Evolutionary conservation across 306 rosid species (phyloP), one percentile per base, ranked within the genome.

Genomic region (Canavalia ensiformis): DNA sequence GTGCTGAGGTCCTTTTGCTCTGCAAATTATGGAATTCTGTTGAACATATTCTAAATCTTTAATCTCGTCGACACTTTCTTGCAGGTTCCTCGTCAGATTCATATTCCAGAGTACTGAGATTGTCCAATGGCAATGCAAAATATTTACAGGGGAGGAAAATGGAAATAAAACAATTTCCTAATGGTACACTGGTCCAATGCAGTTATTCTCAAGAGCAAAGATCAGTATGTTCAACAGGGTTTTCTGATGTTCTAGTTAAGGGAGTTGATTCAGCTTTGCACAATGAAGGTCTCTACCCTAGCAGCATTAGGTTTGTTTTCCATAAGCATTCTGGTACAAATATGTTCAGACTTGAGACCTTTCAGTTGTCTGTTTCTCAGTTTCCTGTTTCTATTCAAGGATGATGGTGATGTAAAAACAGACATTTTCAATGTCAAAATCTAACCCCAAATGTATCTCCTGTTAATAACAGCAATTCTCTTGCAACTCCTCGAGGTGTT

Each of bases 401-500:
- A 76, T 37, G 42, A 52, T 44, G 8, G 58, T 45, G 47, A 45
- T 45, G 75, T 37, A 60, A 67, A 56, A 34, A 44, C 44, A 69
- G 67, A 62, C 71, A 76, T 54, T 5, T 42, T 75, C 8, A 34
- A 41, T 55, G 28, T 64, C 82, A 60, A 68, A 79, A 35, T 72
- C 8, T 50, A 75, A 55, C 35, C 33, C 28, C 64, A 9, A 41
- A 71, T n/a, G 74, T 51, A 75, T 52, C 82, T 8, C 77, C 29
- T 34, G 81, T 70, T 75, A 47, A 69, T 57, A 72, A 70, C 77
- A 65, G 83, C 68, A 79, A 71, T 29, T 64, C 76, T 63, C 60
- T 57, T 79, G 67, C 50, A 60, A 77, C 65, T 55, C 90, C 84
- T 29, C 83, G 86, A 76, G 84, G 74, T 34, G 77, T 74, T 49